Conservation (phyloP, 495 filamentous ascomycete species). For the Hyaloscypha variabilis region DNA sequence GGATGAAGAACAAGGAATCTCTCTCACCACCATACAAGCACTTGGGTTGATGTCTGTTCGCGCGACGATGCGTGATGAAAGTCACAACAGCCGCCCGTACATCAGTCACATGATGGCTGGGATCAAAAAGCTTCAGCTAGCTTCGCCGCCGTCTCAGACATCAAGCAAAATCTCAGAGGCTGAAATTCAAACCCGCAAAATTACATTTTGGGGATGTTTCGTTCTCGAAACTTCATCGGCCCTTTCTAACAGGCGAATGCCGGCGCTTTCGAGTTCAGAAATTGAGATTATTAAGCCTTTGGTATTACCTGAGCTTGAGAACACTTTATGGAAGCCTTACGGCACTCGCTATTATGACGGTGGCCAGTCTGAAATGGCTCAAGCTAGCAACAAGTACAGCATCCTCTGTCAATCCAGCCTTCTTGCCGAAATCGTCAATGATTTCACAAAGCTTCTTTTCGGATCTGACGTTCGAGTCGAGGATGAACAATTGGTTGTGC, state of each 20-base stretch:
- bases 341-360: conserved; percentile 17
- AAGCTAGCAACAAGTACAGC: conserved; percentile 23
- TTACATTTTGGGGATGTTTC: conserved; percentile 51
- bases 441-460: conserved; percentile 22
- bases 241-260: conserved; percentile 43
- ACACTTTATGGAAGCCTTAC: conserved; percentile 36
- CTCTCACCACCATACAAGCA: conserved; percentile 75
- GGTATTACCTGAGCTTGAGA: conserved; percentile 30
- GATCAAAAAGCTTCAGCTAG: too few relatives aligned
- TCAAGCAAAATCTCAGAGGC: conserved; percentile 32
- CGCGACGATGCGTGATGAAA: conserved; percentile 40
- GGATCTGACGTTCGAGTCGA: conserved; percentile 45
- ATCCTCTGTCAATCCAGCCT: conserved; percentile 38
- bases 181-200: conserved; percentile 44
- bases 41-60: conserved; percentile 71
- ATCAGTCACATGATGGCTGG: conserved; percentile 39
- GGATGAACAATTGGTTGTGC: conserved; percentile 37
- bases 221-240: conserved; percentile 45
- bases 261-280: conserved; percentile 41
- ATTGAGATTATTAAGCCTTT: conserved; percentile 42
- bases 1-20: conserved; percentile 51
- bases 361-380: conserved; percentile 10
- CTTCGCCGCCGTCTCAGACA: conserved; percentile 14
- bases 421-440: conserved; percentile 47
- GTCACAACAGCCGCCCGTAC: conserved; percentile 43